Evolutionary conservation across 2,329 filamentous ascomycete genomes (phyloP).

Genomic region (Stagonosporopsis cucurbitacearum): DNA sequence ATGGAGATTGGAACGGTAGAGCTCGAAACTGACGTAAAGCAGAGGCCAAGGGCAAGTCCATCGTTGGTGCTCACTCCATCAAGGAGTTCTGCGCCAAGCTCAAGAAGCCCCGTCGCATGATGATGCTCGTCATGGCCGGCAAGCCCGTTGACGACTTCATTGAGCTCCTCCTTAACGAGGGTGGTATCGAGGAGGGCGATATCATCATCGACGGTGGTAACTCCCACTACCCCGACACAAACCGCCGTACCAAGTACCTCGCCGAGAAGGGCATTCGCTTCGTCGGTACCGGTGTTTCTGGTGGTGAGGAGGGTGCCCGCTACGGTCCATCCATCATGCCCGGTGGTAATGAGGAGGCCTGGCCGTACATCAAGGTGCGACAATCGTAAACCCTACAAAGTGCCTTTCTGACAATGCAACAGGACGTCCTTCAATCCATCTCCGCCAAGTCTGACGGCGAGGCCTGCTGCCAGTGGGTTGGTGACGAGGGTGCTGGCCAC

Average conservation of each 20-base stretch:
- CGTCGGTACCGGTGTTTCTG: slow-evolving; percentile 96
- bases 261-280: slow-evolving; percentile 87
- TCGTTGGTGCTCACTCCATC: slow-evolving; percentile 90
- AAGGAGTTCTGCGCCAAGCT: slow-evolving; percentile 96
- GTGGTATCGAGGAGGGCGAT: slow-evolving; percentile 66
- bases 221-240: slow-evolving; percentile 99
- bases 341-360: slow-evolving; percentile 96
- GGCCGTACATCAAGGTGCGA: slow-evolving; percentile 86
- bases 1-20: not conserved
- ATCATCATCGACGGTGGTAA: slow-evolving; percentile 99
- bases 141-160: slow-evolving; percentile 99
- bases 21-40: slow-evolving; percentile 35
- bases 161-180: slow-evolving; percentile 76
- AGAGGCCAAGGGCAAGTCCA: slow-evolving; percentile 76
- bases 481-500: slow-evolving; percentile 98
- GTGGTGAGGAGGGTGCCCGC: slow-evolving; percentile 98
- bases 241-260: slow-evolving; percentile 94
- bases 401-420: slow-evolving; percentile 24
- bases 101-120: slow-evolving; percentile 95
- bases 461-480: slow-evolving; percentile 99
- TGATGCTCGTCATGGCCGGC: slow-evolving; percentile 98
- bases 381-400: not conserved
- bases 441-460: slow-evolving; percentile 97
- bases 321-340: slow-evolving; percentile 98
- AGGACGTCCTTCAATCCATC: slow-evolving; percentile 96